A percentile compares a stretch with the other conserved stretches of the same genome.
Conservation (phyloP, 331 rosid species). For the Pyrus hybrid region DNA sequence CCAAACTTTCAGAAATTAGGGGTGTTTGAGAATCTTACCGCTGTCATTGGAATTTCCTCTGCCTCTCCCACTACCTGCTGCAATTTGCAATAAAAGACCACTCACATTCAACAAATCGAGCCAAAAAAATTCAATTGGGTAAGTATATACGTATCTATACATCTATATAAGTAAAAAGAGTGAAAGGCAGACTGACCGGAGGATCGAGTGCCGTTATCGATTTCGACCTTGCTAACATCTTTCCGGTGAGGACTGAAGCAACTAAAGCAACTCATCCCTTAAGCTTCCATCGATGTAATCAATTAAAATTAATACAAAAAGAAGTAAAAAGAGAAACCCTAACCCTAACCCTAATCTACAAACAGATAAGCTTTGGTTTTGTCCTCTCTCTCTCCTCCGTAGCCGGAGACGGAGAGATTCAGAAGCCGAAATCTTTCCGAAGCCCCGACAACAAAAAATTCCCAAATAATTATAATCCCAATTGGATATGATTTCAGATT, state of each 20-base stretch:
- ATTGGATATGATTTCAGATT: not conserved
- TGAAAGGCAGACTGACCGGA: constrained; percentile 29
- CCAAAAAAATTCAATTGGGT: not conserved
- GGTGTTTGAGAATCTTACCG: constrained; percentile 16
- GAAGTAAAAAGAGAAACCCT: not conserved
- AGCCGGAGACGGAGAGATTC: not conserved
- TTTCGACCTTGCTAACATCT: constrained; percentile 66
- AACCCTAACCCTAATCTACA: not conserved
- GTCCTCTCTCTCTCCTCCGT: not conserved
- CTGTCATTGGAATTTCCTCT: constrained; percentile 17
- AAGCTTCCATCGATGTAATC: constrained; percentile 13
- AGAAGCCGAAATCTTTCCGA: not conserved
- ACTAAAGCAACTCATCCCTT: constrained; percentile 68
- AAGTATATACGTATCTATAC: not conserved
- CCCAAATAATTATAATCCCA: not conserved
- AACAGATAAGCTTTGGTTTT: not conserved
- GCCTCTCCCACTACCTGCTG: constrained; percentile 51
- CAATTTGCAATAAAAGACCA: not conserved
- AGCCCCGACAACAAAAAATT: not conserved
- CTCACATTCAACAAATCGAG: not conserved
- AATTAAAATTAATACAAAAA: not conserved
- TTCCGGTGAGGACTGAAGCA: constrained; percentile 55
- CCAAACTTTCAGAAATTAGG: not conserved
- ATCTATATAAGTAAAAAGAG: not conserved
- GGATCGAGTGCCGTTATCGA: constrained; percentile 61